These are phyloP conservation scores for Musa acuminata DNA, from an alignment of 176 grass and related monocot genomes.

Conservation along the genomic window DNA sequence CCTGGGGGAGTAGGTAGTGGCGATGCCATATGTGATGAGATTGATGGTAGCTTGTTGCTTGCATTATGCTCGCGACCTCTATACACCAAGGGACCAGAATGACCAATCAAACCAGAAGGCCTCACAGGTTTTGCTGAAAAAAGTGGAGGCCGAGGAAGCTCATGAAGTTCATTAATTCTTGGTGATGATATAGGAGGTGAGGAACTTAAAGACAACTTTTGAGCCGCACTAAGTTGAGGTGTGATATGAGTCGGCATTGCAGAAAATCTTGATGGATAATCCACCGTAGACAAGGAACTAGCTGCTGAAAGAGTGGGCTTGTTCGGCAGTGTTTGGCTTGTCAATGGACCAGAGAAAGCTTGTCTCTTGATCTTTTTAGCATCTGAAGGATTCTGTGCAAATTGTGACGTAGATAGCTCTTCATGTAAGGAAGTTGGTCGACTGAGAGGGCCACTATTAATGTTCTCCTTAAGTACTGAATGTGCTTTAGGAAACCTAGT, in stretches of 20 bases:
- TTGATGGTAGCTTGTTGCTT: constrained; percentile 32
- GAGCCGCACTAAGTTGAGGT: constrained; percentile 24
- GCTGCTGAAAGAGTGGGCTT: background rate
- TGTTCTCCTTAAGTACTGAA: constrained; percentile 72
- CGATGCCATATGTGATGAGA: constrained; percentile 53
- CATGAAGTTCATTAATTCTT: constrained; percentile 87
- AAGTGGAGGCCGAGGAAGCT: constrained; percentile 72
- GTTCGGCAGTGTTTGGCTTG: constrained; percentile 16
- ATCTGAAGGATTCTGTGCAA: constrained; percentile 31
- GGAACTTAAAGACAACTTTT: constrained; percentile 36
- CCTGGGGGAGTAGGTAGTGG: constrained; percentile 71
- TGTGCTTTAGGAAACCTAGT: constrained; percentile 43
- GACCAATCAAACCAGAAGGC: constrained; percentile 49
- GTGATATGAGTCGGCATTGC: constrained; percentile 28
- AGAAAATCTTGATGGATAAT: constrained; percentile 41
- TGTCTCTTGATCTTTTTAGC: constrained; percentile 58
- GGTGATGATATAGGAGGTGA: constrained; percentile 55
- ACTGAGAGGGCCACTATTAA: constrained; percentile 37
- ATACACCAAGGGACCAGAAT: constrained; percentile 71
- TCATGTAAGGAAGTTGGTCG: constrained; percentile 20
- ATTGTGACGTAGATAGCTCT: constrained; percentile 34
- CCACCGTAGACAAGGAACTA: constrained; percentile 22
- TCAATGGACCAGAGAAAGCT: constrained; percentile 66
- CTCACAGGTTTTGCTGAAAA: constrained; percentile 32
- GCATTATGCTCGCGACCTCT: constrained; percentile 37